A percentile compares a stretch with the other conserved stretches of the same genome.
phyloP scores from a whole-genome alignment of 495 filamentous ascomycete species.

The Cudoniella acicularis region DNA sequence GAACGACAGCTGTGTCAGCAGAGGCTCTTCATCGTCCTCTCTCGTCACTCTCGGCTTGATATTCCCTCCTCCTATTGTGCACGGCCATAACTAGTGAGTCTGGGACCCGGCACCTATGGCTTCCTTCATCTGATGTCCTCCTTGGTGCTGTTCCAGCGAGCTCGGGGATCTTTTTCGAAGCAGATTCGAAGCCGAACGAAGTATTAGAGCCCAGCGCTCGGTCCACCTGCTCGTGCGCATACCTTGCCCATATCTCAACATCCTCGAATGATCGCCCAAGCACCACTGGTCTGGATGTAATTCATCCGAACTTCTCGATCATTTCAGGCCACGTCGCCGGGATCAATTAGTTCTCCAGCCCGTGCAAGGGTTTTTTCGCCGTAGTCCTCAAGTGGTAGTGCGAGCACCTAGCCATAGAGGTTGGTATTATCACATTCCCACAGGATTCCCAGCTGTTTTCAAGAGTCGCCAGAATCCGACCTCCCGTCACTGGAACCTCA shows the following conservation, averaged over 20 bases:
- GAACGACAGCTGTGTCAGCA: background rate
- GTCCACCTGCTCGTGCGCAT: slow-evolving; percentile 18
- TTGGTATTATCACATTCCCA: background rate
- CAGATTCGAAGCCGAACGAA: background rate
- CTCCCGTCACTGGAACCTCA: background rate
- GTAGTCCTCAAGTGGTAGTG: background rate
- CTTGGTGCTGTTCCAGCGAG: background rate
- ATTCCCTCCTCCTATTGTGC: background rate
- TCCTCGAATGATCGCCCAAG: slow-evolving; percentile 5
- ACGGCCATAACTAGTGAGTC: background rate
- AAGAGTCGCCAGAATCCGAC: background rate
- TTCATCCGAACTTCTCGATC: slow-evolving; percentile 5
- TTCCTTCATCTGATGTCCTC: background rate
- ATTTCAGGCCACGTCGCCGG: background rate
- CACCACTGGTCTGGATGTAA: background rate
- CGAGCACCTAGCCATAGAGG: background rate
- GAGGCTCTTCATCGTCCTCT: background rate
- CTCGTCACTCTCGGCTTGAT: background rate
- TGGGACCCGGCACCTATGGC: background rate
- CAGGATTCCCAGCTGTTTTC: background rate
- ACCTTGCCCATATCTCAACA: background rate
- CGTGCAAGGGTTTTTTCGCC: background rate
- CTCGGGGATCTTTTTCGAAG: background rate
- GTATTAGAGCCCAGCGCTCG: slow-evolving; percentile 8
- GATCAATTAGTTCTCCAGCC: background rate